Evolutionary conservation across 192 early-diverging fungal species (phyloP).

Genomic region (Helicostylum pulchrum): DNA sequence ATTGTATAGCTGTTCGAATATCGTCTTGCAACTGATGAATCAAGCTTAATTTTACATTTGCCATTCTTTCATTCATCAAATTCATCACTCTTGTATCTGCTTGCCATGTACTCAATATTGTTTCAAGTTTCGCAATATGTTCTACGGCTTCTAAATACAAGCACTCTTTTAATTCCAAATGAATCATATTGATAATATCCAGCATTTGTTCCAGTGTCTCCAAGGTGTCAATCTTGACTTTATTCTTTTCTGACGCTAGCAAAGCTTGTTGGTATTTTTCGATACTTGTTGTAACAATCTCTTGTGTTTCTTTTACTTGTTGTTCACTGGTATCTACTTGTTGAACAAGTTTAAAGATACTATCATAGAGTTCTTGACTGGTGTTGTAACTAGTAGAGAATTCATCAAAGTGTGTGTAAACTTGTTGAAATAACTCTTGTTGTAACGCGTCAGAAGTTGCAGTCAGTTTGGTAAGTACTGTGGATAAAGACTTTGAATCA

Average conservation of each 20-base stretch:
- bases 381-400: constrained; percentile 10
- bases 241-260: constrained; percentile 2
- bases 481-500: constrained; percentile 8
- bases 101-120: background rate
- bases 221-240: background rate
- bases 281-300: background rate
- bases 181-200: background rate
- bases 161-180: background rate
- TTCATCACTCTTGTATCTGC: background rate
- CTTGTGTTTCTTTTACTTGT: background rate
- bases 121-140: background rate
- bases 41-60: background rate
- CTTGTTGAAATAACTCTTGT: constrained; percentile 3
- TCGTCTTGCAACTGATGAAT: background rate
- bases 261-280: background rate
- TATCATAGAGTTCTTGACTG: background rate
- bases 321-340: constrained; percentile 1
- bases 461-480: background rate
- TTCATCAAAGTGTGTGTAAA: constrained; percentile 1
- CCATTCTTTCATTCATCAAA: background rate
- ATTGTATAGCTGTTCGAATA: background rate
- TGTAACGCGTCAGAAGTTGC: constrained; percentile 15
- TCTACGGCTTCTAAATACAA: background rate
- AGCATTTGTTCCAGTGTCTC: background rate
- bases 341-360: background rate